These are phyloP conservation scores for Arthrobotrys conoides DNA, from an alignment of 2,329 filamentous ascomycete genomes.

Conservation along the genomic window DNA sequence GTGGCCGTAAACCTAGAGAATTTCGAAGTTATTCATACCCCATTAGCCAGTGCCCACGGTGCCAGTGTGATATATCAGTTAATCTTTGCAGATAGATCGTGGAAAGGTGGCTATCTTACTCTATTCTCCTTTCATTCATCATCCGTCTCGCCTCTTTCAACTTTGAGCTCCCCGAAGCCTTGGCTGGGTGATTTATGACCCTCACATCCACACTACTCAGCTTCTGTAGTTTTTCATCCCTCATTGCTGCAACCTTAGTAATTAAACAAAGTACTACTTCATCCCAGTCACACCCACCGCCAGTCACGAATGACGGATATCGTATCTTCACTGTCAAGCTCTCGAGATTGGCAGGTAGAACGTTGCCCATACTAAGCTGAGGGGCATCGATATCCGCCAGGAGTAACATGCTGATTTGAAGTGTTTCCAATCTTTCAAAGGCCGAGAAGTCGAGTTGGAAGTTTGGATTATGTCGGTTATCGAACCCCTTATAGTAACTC, in stretches of 20 bases:
- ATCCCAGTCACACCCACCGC: slow-evolving; percentile 25
- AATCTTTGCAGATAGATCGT: neutral
- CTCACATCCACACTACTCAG: slow-evolving; percentile 32
- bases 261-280: slow-evolving; percentile 15
- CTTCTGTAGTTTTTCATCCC: slow-evolving; percentile 17
- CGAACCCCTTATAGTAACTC: slow-evolving; percentile 40
- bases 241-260: neutral
- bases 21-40: neutral
- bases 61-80: neutral
- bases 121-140: slow-evolving; percentile 32
- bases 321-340: slow-evolving; percentile 28
- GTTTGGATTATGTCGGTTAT: slow-evolving; percentile 21
- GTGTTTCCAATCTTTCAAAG: slow-evolving; percentile 13
- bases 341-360: slow-evolving; percentile 27
- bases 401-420: slow-evolving; percentile 33
- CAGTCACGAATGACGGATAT: neutral
- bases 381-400: slow-evolving; percentile 35
- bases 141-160: slow-evolving; percentile 17
- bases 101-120: slow-evolving; percentile 12
- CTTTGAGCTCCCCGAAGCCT: neutral
- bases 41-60: neutral
- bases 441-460: slow-evolving; percentile 44
- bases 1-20: slow-evolving; percentile 20
- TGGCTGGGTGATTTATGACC: slow-evolving; percentile 28
- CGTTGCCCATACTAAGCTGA: slow-evolving; percentile 12